These are phyloP conservation scores for Fusarium kyushuense DNA, from an alignment of 2,329 filamentous ascomycete genomes.

Conservation along the genomic window DNA sequence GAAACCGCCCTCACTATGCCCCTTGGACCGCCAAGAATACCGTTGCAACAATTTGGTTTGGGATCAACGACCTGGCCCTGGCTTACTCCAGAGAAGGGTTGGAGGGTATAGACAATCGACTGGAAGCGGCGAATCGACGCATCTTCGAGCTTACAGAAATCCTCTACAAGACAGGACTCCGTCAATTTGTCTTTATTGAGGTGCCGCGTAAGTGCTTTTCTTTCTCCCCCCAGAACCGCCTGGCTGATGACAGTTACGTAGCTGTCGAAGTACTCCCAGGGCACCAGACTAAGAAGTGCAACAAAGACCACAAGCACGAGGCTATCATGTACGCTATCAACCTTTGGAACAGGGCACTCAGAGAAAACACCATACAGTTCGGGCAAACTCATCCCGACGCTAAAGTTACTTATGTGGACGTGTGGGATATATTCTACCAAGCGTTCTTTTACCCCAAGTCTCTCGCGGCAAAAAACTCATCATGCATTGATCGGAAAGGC, in stretches of 20 bases:
- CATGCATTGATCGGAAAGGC: neutral
- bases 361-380: neutral
- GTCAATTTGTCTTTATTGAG: constrained; percentile 4
- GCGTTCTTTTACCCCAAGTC: neutral
- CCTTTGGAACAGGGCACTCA: neutral
- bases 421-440: constrained; percentile 18
- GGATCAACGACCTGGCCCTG: neutral
- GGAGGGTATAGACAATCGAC: too few species aligned
- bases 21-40: neutral
- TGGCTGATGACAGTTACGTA: neutral
- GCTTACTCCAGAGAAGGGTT: too few species aligned
- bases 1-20: constrained; percentile 3
- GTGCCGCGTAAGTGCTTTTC: neutral
- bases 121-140: neutral
- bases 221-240: rapidly evolving
- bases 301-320: neutral
- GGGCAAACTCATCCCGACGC: neutral
- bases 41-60: constrained; percentile 11
- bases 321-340: neutral
- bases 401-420: neutral
- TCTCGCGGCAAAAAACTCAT: neutral
- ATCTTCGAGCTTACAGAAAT: constrained; percentile 2
- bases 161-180: neutral
- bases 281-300: neutral
- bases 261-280: neutral